These are phyloP conservation scores for Kuraishia capsulata DNA, from an alignment of 805 yeast genomes.

Conservation along the genomic window DNA sequence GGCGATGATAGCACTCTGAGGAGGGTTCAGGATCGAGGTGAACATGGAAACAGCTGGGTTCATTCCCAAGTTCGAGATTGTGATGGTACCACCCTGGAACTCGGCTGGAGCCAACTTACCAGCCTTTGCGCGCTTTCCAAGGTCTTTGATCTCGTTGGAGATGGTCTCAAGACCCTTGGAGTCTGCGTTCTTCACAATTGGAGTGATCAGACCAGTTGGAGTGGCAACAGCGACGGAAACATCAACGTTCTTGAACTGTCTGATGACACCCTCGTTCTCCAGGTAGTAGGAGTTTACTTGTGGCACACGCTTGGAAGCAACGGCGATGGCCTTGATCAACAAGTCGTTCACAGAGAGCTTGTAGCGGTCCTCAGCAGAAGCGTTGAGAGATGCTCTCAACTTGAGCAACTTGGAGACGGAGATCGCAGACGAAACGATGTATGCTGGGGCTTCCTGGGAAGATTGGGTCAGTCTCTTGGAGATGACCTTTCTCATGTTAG, in stretches of 20 bases:
- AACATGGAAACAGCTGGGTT: slow-evolving; percentile 86
- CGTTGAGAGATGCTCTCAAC: slow-evolving; percentile 84
- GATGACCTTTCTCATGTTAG: slow-evolving; percentile 90
- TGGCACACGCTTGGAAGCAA: slow-evolving; percentile 85
- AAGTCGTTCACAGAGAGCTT: slow-evolving; percentile 91
- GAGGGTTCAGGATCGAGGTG: slow-evolving; percentile 97
- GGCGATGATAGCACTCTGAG: slow-evolving; percentile 91
- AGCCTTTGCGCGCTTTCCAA: slow-evolving; percentile 93
- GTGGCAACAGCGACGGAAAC: slow-evolving; percentile 98
- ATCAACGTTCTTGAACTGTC: slow-evolving; percentile 88
- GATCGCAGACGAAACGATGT: slow-evolving; percentile 80
- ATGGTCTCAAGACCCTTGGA: slow-evolving; percentile 77
- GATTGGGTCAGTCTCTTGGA: slow-evolving; percentile 84
- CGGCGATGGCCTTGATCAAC: slow-evolving; percentile 87
- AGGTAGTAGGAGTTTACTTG: slow-evolving; percentile 93
- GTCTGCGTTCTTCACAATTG: slow-evolving; percentile 86
- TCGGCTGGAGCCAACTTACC: slow-evolving; percentile 93
- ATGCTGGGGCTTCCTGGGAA: slow-evolving; percentile 81
- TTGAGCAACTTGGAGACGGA: slow-evolving; percentile 86
- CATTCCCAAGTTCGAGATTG: slow-evolving; percentile 99
- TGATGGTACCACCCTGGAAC: slow-evolving; percentile 98
- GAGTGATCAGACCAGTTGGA: slow-evolving; percentile 94
- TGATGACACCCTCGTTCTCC: slow-evolving; percentile 78
- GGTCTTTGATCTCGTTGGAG: slow-evolving; percentile 78
- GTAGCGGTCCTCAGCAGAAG: slow-evolving; percentile 77